Conservation (phyloP, 192 early-diverging fungal species). For the Rhizophlyctis rosea region DNA sequence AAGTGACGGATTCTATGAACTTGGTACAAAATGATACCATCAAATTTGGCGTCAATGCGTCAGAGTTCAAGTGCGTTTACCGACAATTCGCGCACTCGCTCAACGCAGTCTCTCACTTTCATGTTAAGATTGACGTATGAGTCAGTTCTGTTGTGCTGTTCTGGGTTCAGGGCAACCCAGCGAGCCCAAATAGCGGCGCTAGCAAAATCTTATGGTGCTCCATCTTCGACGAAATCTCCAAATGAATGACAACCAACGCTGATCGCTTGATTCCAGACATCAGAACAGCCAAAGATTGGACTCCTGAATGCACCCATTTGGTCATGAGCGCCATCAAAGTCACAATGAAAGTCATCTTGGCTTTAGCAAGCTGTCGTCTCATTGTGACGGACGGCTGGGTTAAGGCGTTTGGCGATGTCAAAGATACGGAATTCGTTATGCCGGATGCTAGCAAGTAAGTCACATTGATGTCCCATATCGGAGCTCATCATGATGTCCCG, state of each 20-base stretch:
- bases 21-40: too few relatives aligned
- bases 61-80: conserved; percentile 13
- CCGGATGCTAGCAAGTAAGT: conserved; percentile 9
- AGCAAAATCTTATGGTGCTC: conserved; percentile 4
- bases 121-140: conserved; percentile 5
- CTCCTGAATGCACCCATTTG: conserved; percentile 15
- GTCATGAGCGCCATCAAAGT: conserved; percentile 11
- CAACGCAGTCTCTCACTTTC: background rate
- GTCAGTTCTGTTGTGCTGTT: conserved; percentile 13
- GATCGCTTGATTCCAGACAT: conserved; percentile 6
- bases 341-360: conserved; percentile 20
- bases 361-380: conserved; percentile 1
- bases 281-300: conserved; percentile 9
- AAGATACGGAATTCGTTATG: conserved; percentile 9
- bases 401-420: conserved; percentile 1
- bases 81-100: background rate
- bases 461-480: too few relatives aligned
- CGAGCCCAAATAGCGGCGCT: background rate
- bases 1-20: too few relatives aligned
- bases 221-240: background rate
- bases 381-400: conserved; percentile 18
- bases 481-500: too few relatives aligned
- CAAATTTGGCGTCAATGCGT: conserved; percentile 12
- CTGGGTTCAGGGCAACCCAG: conserved; percentile 13
- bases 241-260: background rate